Percentiles rank a stretch among this genome's conserved stretches.
Conservation (phyloP, 2,329 filamentous ascomycete species). For the Venturia nashicola region DNA sequence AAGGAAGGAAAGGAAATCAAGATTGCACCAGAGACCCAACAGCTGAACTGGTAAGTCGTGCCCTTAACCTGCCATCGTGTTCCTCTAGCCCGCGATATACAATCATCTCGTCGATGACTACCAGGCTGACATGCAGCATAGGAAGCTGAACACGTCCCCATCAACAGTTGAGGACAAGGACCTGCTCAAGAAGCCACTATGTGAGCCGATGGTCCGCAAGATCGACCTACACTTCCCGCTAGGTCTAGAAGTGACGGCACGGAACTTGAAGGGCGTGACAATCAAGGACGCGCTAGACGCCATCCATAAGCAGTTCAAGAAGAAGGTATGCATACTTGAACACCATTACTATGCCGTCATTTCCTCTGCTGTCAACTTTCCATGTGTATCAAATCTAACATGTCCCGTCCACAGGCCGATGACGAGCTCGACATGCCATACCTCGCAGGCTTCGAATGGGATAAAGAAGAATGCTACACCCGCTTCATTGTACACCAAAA, state of each 20-base stretch:
- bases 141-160: conserved; percentile 89
- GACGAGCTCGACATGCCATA: conserved; percentile 82
- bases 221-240: conserved; percentile 88
- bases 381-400: conserved; percentile 9
- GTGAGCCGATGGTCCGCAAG: conserved; percentile 76
- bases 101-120: background rate
- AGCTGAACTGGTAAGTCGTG: conserved; percentile 68
- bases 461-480: conserved; percentile 86
- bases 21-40: conserved; percentile 73
- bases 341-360: background rate
- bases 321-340: conserved; percentile 52
- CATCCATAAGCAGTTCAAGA: conserved; percentile 94
- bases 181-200: conserved; percentile 68
- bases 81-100: conserved; percentile 5
- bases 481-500: conserved; percentile 42
- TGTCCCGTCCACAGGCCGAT: conserved; percentile 50
- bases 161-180: conserved; percentile 69
- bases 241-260: conserved; percentile 74
- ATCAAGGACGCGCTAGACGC: conserved; percentile 95
- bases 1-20: conserved; percentile 58
- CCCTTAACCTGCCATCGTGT: background rate
- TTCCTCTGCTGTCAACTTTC: background rate
- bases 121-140: conserved; percentile 25
- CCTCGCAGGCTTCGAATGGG: conserved; percentile 93
- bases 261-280: conserved; percentile 88